phyloP scores from a whole-genome alignment of 306 rosid species.

The Acacia acuminata region DNA sequence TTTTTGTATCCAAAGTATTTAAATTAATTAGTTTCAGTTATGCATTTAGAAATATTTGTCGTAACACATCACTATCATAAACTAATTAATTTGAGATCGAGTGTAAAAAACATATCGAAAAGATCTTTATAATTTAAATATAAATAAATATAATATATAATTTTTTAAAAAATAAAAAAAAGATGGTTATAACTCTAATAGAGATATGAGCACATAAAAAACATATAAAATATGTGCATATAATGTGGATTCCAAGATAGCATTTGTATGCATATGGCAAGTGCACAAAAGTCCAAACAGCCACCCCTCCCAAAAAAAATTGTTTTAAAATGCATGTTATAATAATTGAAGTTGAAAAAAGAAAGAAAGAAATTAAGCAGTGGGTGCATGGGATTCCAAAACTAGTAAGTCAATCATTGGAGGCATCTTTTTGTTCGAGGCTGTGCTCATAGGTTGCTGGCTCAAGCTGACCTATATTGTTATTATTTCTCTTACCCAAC shows the following conservation, averaged over 20 bases:
- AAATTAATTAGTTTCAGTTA: too few species aligned
- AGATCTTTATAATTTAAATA: too few species aligned
- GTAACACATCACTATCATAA: too few species aligned
- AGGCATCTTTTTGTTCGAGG: neutral
- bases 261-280: neutral
- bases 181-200: too few species aligned
- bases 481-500: neutral
- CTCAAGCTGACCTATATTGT: neutral
- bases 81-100: too few species aligned
- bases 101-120: too few species aligned
- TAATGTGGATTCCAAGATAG: neutral
- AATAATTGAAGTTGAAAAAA: neutral
- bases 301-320: neutral
- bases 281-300: neutral
- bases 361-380: neutral
- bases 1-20: too few species aligned
- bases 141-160: too few species aligned
- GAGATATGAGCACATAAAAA: too few species aligned
- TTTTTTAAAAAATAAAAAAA: too few species aligned
- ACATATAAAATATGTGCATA: too few species aligned
- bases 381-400: conserved; percentile 17
- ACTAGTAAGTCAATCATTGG: neutral
- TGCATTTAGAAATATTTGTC: too few species aligned
- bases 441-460: neutral
- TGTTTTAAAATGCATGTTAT: neutral